Conservation (phyloP, 768 basidiomycete genomes). For the Cyclocybe aegerita region DNA sequence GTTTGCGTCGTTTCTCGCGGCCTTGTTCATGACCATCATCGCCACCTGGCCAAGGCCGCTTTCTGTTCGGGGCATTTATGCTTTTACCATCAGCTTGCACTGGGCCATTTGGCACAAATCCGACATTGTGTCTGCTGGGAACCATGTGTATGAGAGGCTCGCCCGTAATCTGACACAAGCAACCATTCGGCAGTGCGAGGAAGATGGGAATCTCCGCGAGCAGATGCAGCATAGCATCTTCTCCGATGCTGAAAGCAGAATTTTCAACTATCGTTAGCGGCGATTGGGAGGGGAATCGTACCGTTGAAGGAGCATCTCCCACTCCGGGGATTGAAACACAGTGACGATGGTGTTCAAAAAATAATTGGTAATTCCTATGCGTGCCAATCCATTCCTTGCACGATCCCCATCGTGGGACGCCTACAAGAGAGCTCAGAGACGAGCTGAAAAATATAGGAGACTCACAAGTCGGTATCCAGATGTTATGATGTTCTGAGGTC, state of each 20-base stretch:
- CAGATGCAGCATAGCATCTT: conserved; percentile 74
- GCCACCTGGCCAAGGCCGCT: conserved; percentile 10
- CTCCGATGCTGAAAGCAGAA: conserved; percentile 61
- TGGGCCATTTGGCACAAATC: background rate
- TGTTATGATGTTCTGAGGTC: conserved; percentile 59
- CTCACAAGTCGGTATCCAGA: conserved; percentile 63
- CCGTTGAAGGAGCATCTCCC: conserved; percentile 67
- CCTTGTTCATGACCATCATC: conserved; percentile 12
- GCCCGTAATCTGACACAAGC: conserved; percentile 83
- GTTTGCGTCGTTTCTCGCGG: conserved; percentile 30
- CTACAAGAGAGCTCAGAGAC: conserved; percentile 14
- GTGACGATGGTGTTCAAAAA: conserved; percentile 78
- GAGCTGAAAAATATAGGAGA: background rate
- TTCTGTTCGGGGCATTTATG: background rate
- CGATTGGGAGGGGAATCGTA: conserved; percentile 21
- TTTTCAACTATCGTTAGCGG: background rate
- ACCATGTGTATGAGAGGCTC: conserved; percentile 50
- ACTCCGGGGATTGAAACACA: conserved; percentile 61
- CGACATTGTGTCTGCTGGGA: conserved; percentile 17
- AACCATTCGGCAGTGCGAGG: conserved; percentile 76
- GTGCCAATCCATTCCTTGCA: conserved; percentile 36
- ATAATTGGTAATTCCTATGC: conserved; percentile 51
- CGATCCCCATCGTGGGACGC: conserved; percentile 32
- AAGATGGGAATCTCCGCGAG: conserved; percentile 77
- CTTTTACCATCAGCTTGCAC: background rate